Conservation (phyloP, 2,329 filamentous ascomycete species). For the Periconia macrospinosa region DNA sequence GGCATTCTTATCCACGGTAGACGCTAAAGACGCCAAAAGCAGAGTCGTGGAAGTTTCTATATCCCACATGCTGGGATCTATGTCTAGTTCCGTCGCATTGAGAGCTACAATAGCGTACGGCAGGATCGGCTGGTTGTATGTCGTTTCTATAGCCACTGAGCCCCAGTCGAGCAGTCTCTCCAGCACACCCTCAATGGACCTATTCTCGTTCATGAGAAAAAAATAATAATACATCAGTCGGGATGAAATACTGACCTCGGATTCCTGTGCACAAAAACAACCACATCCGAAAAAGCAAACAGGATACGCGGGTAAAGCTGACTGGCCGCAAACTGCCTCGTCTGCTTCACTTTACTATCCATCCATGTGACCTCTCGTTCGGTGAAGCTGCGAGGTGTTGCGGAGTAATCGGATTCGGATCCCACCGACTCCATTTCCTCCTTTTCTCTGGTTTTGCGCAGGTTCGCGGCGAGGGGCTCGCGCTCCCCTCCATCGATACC, state of each 20-base stretch:
- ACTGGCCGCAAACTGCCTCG: slow-evolving; percentile 42
- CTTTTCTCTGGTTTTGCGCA: slow-evolving; percentile 43
- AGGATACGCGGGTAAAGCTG: slow-evolving; percentile 46
- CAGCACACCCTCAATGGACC: slow-evolving; percentile 10
- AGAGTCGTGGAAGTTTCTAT: slow-evolving; percentile 43
- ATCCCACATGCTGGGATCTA: slow-evolving; percentile 50
- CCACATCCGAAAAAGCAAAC: slow-evolving; percentile 49
- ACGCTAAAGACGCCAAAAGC: slow-evolving; percentile 27
- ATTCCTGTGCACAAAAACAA: slow-evolving; percentile 48
- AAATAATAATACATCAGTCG: slow-evolving; percentile 1
- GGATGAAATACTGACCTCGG: slow-evolving; percentile 36
- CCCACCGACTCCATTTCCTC: slow-evolving; percentile 4
- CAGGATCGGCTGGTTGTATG: slow-evolving; percentile 57
- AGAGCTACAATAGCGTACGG: slow-evolving; percentile 59
- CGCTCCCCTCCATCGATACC: slow-evolving; percentile 55
- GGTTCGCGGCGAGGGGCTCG: slow-evolving; percentile 30
- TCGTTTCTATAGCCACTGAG: slow-evolving; percentile 8
- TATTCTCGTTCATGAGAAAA: not conserved
- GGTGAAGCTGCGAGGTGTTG: slow-evolving; percentile 48
- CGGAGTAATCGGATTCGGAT: slow-evolving; percentile 24
- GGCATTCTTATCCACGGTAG: slow-evolving; percentile 5
- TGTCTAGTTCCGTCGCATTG: slow-evolving; percentile 48
- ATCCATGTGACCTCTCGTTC: slow-evolving; percentile 18
- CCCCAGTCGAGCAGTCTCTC: slow-evolving; percentile 12
- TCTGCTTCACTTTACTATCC: slow-evolving; percentile 17